Conservation (phyloP, 306 rosid species). For the Begonia masoniana region DNA sequence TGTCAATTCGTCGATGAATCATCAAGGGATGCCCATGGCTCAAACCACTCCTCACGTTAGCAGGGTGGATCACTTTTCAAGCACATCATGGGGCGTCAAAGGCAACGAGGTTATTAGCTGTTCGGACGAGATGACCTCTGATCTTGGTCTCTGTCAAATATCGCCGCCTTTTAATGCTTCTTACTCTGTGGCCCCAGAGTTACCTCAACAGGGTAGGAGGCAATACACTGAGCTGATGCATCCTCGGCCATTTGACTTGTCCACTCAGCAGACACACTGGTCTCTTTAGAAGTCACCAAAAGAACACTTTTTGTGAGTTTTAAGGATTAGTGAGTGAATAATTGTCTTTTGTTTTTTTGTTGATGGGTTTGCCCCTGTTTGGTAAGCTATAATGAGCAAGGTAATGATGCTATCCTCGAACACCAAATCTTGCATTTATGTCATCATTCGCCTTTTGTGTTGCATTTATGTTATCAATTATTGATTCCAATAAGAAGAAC, state of each 20-base stretch:
- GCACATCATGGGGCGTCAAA: conserved; percentile 51
- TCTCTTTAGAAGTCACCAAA: conserved; percentile 31
- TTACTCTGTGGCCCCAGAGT: conserved; percentile 34
- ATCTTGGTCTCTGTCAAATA: conserved; percentile 55
- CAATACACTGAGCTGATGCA: conserved; percentile 35
- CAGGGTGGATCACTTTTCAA: background rate
- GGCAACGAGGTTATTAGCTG: conserved; percentile 30
- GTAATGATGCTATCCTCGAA: no score
- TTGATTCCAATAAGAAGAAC: no score
- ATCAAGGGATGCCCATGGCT: conserved; percentile 4
- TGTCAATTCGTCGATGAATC: conserved; percentile 16
- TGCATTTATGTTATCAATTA: no score
- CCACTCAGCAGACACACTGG: conserved; percentile 52
- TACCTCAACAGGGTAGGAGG: conserved; percentile 54
- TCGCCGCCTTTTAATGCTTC: conserved; percentile 28
- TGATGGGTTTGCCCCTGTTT: no score
- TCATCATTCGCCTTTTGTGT: no score
- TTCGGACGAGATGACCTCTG: conserved; percentile 26
- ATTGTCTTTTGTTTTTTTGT: no score
- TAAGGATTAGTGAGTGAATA: no score
- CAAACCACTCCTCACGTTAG: background rate
- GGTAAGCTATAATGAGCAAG: no score
- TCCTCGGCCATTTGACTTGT: conserved; percentile 12
- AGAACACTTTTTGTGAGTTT: no score
- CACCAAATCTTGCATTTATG: no score